phyloP scores from a whole-genome alignment of 2,329 filamentous ascomycete genomes.

The Penicillium sp. region DNA sequence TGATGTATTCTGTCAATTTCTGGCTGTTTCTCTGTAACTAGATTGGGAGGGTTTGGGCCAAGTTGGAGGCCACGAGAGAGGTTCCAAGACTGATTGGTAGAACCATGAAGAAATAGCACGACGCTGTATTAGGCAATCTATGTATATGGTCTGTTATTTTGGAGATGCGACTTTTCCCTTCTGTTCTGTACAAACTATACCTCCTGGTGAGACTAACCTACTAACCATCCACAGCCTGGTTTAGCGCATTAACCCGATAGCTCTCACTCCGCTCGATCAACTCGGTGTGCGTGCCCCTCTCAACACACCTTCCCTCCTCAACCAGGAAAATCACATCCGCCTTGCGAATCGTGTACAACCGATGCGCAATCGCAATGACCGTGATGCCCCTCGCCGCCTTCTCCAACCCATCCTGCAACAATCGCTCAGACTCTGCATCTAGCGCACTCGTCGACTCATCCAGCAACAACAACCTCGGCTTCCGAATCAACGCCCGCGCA shows the following conservation, averaged over 20 bases:
- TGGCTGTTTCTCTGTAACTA: neutral
- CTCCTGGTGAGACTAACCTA: neutral
- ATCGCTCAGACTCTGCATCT: conserved; percentile 58
- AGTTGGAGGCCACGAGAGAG: neutral
- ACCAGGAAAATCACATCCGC: conserved; percentile 83
- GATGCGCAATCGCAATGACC: conserved; percentile 49
- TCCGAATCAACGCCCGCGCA: conserved; percentile 61
- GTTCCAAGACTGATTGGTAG: neutral
- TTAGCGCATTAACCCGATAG: conserved; percentile 56
- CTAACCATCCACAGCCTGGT: conserved; percentile 39
- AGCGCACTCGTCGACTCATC: conserved; percentile 66
- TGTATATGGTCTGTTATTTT: neutral
- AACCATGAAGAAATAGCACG: neutral
- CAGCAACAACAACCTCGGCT: conserved; percentile 60
- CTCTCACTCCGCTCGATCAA: conserved; percentile 54
- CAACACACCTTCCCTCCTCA: conserved; percentile 56
- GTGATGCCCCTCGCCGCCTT: conserved; percentile 42
- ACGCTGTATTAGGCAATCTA: conserved; percentile 5
- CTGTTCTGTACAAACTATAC: neutral
- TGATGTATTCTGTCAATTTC: conserved; percentile 29
- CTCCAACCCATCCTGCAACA: conserved; percentile 50
- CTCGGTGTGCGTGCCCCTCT: conserved; percentile 56
- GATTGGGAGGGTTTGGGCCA: neutral
- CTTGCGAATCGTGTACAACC: conserved; percentile 61
- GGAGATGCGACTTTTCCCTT: neutral